A percentile compares a stretch with the other conserved stretches of the same genome.
These are phyloP conservation scores for Fusarium pininemorale DNA, from an alignment of 2,329 filamentous ascomycete genomes.

Conservation along the genomic window DNA sequence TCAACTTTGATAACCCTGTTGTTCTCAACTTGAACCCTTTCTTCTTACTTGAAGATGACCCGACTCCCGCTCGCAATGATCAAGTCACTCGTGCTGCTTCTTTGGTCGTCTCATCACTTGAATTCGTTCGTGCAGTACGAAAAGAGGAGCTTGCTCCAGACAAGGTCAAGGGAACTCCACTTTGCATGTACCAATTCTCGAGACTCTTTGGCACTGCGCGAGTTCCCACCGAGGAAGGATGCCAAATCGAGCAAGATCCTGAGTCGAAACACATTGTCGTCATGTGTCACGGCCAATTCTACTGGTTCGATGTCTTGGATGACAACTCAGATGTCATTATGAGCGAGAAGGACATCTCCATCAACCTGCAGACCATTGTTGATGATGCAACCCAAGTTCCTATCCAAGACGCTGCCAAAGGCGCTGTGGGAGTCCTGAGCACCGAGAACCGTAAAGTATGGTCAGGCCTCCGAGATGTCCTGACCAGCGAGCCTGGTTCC, in stretches of 20 bases:
- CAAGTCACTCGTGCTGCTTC: slow-evolving; percentile 96
- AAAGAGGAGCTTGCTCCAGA: slow-evolving; percentile 94
- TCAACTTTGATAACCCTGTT: slow-evolving; percentile 97
- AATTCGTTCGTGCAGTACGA: slow-evolving; percentile 91
- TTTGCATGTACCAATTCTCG: slow-evolving; percentile 99
- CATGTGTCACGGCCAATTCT: slow-evolving; percentile 93
- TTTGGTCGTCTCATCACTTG: slow-evolving; percentile 86
- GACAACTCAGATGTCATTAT: slow-evolving; percentile 96
- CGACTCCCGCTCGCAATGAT: slow-evolving; percentile 94
- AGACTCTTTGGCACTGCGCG: slow-evolving; percentile 93
- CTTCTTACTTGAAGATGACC: slow-evolving; percentile 96
- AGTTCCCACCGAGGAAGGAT: slow-evolving; percentile 92
- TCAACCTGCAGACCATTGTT: slow-evolving; percentile 92
- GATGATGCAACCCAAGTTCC: slow-evolving; percentile 90
- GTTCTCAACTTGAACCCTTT: slow-evolving; percentile 98
- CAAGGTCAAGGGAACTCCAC: slow-evolving; percentile 80
- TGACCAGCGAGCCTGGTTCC: slow-evolving; percentile 85
- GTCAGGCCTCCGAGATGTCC: slow-evolving; percentile 88
- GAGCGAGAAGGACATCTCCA: slow-evolving; percentile 90
- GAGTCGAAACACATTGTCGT: slow-evolving; percentile 94
- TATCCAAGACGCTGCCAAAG: slow-evolving; percentile 94
- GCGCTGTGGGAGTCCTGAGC: slow-evolving; percentile 89
- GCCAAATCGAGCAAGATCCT: slow-evolving; percentile 94
- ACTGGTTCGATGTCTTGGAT: slow-evolving; percentile 98
- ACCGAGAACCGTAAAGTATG: slow-evolving; percentile 97